Evolutionary conservation across 2,329 filamentous ascomycete genomes (phyloP).

Genomic region (Pseudogymnoascus sp.): DNA sequence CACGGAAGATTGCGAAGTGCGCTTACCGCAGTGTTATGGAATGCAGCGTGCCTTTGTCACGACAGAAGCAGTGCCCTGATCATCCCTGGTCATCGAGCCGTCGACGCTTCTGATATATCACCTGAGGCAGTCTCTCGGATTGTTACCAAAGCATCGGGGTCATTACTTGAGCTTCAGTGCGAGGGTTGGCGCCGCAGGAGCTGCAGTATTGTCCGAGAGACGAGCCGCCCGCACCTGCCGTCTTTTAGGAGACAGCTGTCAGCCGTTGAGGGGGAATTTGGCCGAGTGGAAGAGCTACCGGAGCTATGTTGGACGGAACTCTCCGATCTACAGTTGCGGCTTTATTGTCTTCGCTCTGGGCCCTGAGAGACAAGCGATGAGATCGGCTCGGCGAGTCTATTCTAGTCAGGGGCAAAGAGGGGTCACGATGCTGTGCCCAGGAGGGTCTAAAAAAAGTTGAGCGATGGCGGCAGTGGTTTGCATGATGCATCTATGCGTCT

Average conservation of each 20-base stretch:
- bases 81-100: background rate
- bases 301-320: background rate
- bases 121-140: background rate
- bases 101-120: background rate
- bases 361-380: background rate
- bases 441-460: background rate
- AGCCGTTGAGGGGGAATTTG: background rate
- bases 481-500: background rate
- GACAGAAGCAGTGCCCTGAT: background rate
- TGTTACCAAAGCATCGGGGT: background rate
- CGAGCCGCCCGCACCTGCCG: background rate
- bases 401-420: background rate
- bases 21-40: background rate
- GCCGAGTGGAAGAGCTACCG: background rate
- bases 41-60: background rate
- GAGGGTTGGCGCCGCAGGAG: background rate
- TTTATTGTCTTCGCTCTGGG: background rate
- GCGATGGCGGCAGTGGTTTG: background rate
- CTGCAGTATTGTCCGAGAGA: constrained; percentile 7
- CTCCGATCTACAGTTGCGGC: background rate
- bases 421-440: background rate
- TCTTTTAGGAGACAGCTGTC: background rate
- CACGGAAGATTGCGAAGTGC: background rate
- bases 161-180: background rate
- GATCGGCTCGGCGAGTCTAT: background rate